phyloP scores from a whole-genome alignment of 176 grass and related monocot species.

The Eragrostis nindensis region DNA sequence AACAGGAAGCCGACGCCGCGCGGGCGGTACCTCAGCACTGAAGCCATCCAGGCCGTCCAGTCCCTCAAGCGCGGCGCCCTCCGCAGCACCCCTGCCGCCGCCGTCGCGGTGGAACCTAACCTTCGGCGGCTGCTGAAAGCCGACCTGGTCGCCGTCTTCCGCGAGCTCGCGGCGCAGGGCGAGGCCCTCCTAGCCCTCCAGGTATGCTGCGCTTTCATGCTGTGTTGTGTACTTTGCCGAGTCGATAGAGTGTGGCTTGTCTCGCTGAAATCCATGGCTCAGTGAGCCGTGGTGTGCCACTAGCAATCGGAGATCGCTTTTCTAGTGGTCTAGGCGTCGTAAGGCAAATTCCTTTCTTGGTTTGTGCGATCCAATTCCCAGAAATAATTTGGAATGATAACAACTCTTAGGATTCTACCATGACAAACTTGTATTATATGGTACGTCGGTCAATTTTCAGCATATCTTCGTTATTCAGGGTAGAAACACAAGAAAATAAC shows the following conservation, averaged over 20 bases:
- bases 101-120: conserved; percentile 52
- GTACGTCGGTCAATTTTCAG: neutral
- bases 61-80: conserved; percentile 64
- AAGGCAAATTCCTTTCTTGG: neutral
- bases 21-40: conserved; percentile 90
- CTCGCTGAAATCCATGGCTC: neutral
- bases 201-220: conserved; percentile 33
- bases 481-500: neutral
- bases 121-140: conserved; percentile 78
- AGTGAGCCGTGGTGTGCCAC: neutral
- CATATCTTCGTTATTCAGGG: neutral
- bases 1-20: conserved; percentile 83
- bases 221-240: neutral
- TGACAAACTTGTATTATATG: neutral
- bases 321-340: neutral
- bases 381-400: neutral
- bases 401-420: neutral
- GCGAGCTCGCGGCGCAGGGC: conserved; percentile 72
- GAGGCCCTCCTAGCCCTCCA: conserved; percentile 72
- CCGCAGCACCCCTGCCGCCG: conserved; percentile 10
- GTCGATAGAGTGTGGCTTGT: neutral
- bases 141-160: conserved; percentile 84
- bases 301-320: neutral
- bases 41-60: conserved; percentile 86
- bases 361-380: neutral